Evolutionary conservation across 228 moss, liverwort and hornwort genomes (phyloP).

Genomic region (Sphagnum fallax): DNA sequence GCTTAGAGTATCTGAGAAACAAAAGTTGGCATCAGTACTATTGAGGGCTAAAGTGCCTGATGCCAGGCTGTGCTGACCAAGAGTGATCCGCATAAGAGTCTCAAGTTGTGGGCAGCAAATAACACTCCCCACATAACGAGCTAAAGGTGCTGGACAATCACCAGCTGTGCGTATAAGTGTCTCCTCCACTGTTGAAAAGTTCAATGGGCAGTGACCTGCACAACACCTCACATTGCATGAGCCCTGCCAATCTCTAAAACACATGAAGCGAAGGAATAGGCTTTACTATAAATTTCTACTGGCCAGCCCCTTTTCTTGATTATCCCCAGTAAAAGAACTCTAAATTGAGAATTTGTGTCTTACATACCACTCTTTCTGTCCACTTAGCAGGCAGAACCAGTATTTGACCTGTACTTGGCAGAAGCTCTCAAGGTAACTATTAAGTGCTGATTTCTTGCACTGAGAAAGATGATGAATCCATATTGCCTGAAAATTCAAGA

Average conservation of each 20-base stretch:
- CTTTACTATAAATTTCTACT: too few relatives aligned
- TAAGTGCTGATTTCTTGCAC: too few relatives aligned
- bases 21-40: conserved; percentile 40
- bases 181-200: conserved; percentile 42
- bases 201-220: conserved; percentile 48
- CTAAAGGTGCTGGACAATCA: conserved; percentile 55
- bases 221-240: conserved; percentile 4
- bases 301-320: too few relatives aligned
- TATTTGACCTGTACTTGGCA: too few relatives aligned
- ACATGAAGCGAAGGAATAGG: neutral
- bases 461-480: too few relatives aligned
- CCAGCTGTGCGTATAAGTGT: conserved; percentile 53
- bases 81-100: conserved; percentile 52
- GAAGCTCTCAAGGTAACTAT: too few relatives aligned
- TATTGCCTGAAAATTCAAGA: too few relatives aligned
- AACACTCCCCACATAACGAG: conserved; percentile 55
- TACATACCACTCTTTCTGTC: too few relatives aligned
- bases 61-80: conserved; percentile 50
- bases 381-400: too few relatives aligned
- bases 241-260: neutral
- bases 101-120: conserved; percentile 65
- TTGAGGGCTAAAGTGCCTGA: conserved; percentile 49
- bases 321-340: too few relatives aligned
- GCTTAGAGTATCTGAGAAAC: conserved; percentile 52
- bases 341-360: too few relatives aligned